phyloP scores from a whole-genome alignment of 2,329 filamentous ascomycete species.

The Sordariomycetes sp. region DNA sequence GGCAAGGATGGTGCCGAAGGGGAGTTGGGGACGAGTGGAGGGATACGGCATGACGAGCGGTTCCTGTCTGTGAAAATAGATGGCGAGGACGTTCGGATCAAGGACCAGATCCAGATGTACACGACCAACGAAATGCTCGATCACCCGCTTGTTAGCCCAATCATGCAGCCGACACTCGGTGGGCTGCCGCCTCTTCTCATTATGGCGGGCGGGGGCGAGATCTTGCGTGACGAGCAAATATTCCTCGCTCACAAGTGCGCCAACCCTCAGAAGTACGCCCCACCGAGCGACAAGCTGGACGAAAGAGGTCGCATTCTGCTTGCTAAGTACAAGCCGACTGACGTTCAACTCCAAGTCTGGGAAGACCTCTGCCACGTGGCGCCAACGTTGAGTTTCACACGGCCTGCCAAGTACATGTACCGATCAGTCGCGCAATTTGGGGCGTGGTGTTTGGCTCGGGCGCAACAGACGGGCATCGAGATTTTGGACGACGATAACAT shows the following conservation, averaged over 20 bases:
- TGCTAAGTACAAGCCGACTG: conserved; percentile 66
- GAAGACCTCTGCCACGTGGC: conserved; percentile 90
- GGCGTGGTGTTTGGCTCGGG: conserved; percentile 78
- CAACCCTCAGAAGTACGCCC: conserved; percentile 68
- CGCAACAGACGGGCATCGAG: conserved; percentile 71
- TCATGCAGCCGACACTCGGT: conserved; percentile 80
- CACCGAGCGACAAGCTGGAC: conserved; percentile 53
- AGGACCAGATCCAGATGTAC: conserved; percentile 86
- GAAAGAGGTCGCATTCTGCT: conserved; percentile 51
- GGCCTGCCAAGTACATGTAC: conserved; percentile 96
- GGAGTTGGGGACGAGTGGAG: conserved; percentile 19
- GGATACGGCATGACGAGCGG: conserved; percentile 16
- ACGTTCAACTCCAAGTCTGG: conserved; percentile 94
- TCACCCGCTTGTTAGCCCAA: conserved; percentile 84
- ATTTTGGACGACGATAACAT: conserved; percentile 72
- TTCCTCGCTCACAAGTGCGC: conserved; percentile 93
- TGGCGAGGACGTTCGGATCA: conserved; percentile 62
- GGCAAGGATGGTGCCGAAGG: conserved; percentile 8
- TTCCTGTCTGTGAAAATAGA: conserved; percentile 60
- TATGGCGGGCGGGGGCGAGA: conserved; percentile 78
- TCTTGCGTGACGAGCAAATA: conserved; percentile 88
- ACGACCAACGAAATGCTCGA: conserved; percentile 76
- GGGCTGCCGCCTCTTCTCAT: conserved; percentile 83
- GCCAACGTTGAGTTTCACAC: conserved; percentile 88
- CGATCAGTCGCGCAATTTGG: conserved; percentile 87